Conservation (phyloP, 176 grass and related monocot species). For the Hordeum vulgare region DNA sequence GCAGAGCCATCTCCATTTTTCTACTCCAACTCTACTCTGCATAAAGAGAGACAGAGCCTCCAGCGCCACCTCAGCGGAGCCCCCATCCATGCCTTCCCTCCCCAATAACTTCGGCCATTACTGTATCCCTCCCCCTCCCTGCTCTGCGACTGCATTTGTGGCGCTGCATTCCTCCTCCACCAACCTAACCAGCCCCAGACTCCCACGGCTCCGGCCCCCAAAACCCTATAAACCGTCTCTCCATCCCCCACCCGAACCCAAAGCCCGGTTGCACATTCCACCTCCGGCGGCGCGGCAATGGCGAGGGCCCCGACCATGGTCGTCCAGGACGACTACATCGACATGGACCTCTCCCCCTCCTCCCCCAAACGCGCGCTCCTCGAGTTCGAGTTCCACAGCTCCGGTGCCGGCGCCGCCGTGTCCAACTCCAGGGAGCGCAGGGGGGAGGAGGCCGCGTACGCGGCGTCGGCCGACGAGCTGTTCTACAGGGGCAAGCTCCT, state of each 20-base stretch:
- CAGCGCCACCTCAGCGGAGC: not conserved
- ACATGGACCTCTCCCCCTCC: slow-evolving; percentile 68
- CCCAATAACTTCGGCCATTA: slow-evolving; percentile 16
- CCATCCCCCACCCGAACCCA: no score
- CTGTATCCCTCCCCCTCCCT: not conserved
- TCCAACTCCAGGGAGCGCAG: not conserved
- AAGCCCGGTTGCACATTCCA: not conserved
- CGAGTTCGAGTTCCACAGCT: slow-evolving; percentile 70
- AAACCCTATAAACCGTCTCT: slow-evolving; percentile 26
- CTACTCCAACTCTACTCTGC: not conserved
- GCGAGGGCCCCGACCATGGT: slow-evolving; percentile 42
- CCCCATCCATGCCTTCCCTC: no score
- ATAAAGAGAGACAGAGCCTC: not conserved
- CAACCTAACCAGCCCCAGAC: not conserved
- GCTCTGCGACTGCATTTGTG: slow-evolving; percentile 8
- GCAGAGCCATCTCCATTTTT: not conserved
- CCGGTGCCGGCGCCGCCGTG: not conserved
- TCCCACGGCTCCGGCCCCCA: not conserved
- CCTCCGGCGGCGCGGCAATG: slow-evolving; percentile 1
- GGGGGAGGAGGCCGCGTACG: slow-evolving; percentile 18
- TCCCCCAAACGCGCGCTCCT: slow-evolving; percentile 23
- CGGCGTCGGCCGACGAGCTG: slow-evolving; percentile 82
- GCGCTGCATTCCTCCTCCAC: not conserved
- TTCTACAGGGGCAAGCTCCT: slow-evolving; percentile 96
- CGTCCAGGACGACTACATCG: slow-evolving; percentile 79